Evolutionary conservation across 2,329 filamentous ascomycete genomes (phyloP).

Genomic region (Sporothrix dimorphospora): DNA sequence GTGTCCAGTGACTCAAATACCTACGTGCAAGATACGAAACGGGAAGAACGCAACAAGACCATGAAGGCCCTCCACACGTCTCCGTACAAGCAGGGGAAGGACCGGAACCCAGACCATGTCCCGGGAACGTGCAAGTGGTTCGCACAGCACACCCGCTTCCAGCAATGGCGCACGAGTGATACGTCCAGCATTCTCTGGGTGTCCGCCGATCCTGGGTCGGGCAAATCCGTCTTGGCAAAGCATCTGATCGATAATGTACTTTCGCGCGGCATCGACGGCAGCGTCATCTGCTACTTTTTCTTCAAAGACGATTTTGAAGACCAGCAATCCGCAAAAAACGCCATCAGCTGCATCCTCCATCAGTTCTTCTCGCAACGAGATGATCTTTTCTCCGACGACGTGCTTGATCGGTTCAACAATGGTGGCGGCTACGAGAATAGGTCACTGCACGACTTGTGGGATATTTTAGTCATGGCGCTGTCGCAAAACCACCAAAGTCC

Average conservation of each 20-base stretch:
- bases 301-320: conserved; percentile 30
- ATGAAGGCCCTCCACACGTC: too few relatives aligned
- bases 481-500: neutral
- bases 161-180: neutral
- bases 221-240: neutral
- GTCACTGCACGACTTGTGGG: conserved; percentile 10
- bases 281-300: conserved; percentile 29
- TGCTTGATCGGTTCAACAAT: neutral
- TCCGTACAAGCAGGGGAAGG: neutral
- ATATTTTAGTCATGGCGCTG: neutral
- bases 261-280: neutral
- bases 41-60: too few relatives aligned
- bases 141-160: neutral
- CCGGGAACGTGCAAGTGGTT: neutral
- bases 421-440: neutral
- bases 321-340: neutral
- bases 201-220: neutral
- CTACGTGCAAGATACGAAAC: too few relatives aligned
- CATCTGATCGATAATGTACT: neutral
- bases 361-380: conserved; percentile 16
- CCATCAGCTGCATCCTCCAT: conserved; percentile 25
- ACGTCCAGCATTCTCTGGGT: neutral
- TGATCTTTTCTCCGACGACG: neutral
- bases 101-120: neutral
- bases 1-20: too few relatives aligned